Evolutionary conservation across 73 alveolate species (phyloP), one percentile per base, ranked within the genome.

Genomic region (Tetrahymena thermophila): DNA sequence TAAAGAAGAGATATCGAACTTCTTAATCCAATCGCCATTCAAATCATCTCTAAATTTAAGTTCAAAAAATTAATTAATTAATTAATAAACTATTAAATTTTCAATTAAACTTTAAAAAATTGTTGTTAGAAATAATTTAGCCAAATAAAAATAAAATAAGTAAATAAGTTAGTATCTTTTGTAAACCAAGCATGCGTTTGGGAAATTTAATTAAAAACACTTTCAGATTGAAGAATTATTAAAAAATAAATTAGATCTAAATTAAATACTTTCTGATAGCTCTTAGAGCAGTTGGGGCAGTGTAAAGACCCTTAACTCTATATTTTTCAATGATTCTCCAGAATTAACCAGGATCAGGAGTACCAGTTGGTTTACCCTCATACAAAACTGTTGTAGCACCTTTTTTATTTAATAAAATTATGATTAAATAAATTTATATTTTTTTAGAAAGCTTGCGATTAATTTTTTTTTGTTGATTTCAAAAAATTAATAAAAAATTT

Each of bases 231-330:
- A 50, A 50, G 28, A 50, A 50, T 9, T 50, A 0, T 50, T 11
- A 50, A 21, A 50, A 50, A 19, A 50, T 50, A 2, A 50, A 50
- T 14, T 14, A 19, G 6, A 50, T 50, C 83, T 50, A 50, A 50
- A 50, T 50, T 50, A 19, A 56, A 3, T 71, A 71, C 89, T 98
- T 95, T 96, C 99, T 99, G 71, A 99, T 97, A 42, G 99, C 99
- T 93, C 99, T 98, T 83, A 99, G 97, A 34, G 99, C 99, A 35
- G 99, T 99, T 8, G 99, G 99, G 5, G 99, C 99, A 13, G 99
- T 97, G 95, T 98, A 99, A 58, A 99, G 96, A 40, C 99, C 95
- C 94, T 98, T 97, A 10, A 98, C 99, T 93, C 99, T 97, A 96
- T 97, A 97, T 95, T 99, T 98, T 84, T 96, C 99, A 23, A 98